Percentiles rank a stretch among this genome's conserved stretches.
These are phyloP conservation scores for Micractinium sp. DNA, from an alignment of 139 green algal genomes.

Conservation along the genomic window DNA sequence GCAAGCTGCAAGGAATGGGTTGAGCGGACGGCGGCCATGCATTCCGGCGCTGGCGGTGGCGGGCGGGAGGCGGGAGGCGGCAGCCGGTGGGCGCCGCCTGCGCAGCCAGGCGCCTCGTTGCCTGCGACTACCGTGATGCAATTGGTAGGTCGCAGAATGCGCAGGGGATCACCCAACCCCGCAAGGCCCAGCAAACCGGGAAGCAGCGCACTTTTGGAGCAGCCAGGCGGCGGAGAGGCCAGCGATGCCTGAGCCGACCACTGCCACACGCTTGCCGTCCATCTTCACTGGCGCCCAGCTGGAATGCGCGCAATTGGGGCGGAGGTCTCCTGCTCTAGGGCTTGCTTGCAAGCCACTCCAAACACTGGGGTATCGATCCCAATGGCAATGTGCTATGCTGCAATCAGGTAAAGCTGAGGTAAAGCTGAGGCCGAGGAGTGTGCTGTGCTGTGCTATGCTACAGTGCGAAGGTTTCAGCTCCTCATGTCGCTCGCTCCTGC, in stretches of 20 bases:
- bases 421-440: too few relatives aligned
- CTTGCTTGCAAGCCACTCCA: too few relatives aligned
- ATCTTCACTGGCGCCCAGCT: neutral
- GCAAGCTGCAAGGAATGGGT: neutral
- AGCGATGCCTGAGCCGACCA: slow-evolving; percentile 87
- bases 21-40: too few relatives aligned
- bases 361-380: too few relatives aligned
- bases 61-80: neutral
- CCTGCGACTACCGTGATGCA: neutral
- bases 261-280: slow-evolving; percentile 62
- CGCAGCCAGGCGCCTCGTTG: neutral
- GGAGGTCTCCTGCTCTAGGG: too few relatives aligned
- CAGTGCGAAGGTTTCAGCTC: too few relatives aligned
- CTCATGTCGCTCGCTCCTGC: neutral
- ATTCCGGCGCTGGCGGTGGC: too few relatives aligned
- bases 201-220: slow-evolving; percentile 72
- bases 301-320: neutral
- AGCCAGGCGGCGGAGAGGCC: slow-evolving; percentile 86
- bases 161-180: neutral
- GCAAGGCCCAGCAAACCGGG: neutral
- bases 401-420: too few relatives aligned
- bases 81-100: neutral
- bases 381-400: too few relatives aligned
- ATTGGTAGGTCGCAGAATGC: neutral
- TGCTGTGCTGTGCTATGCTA: too few relatives aligned